Base-by-base conservation (phyloP, 2,329 filamentous ascomycete genomes). In the Verticillium dahliae region DNA sequence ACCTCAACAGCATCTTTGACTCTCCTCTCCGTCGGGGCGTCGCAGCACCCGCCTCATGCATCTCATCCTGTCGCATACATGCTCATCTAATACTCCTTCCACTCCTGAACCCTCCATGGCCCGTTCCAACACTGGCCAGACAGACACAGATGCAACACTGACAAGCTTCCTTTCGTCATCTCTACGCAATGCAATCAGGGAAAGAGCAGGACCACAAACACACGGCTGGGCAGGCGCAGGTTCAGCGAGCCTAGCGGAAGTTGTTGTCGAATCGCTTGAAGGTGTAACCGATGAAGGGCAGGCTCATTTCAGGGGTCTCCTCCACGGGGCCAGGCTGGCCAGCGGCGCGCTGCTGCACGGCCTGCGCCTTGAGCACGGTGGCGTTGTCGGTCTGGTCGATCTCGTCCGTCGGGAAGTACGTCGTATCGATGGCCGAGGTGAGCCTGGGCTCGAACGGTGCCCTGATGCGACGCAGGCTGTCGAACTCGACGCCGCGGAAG, bases 371-470 rank as follows among this genome's bases (percentile, higher is more conserved):
- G 70, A 97, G 85, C 67, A 91, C 84, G 31, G 92, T 95, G 61
- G 90, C 92, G 66, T 92, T 97, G 75, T 97, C 93, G 61, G 92
- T 94, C 80, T 98, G 94, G 69, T 96, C 92, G 72, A 99, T 97
- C 76, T 99, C 95, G 72, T 99, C 95, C 59, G 92, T 97, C 10
- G 95, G 95, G 87, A 99, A 99, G 81, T 99, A 98, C 56, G 93
- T 94, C 22, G 95, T 97, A 73, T 99, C 95, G 70, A 97, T 90
- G 75, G 95, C 95, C 65, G 92, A 96, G 63, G 90, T 90, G 66
- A 99, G 82, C 71, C 92, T 92, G 2, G 95, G 95, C 79, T 98
- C 94, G 73, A 99, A 99, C 0, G 95, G 95, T 62, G 95, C 95
- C 41, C 93, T 90, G 71, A 99, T 98, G 63, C 90, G 88, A 66